Percentiles rank a stretch among this genome's conserved stretches.
phyloP scores from a whole-genome alignment of 2,329 filamentous ascomycete species.

The Cladorrhinum sp. region DNA sequence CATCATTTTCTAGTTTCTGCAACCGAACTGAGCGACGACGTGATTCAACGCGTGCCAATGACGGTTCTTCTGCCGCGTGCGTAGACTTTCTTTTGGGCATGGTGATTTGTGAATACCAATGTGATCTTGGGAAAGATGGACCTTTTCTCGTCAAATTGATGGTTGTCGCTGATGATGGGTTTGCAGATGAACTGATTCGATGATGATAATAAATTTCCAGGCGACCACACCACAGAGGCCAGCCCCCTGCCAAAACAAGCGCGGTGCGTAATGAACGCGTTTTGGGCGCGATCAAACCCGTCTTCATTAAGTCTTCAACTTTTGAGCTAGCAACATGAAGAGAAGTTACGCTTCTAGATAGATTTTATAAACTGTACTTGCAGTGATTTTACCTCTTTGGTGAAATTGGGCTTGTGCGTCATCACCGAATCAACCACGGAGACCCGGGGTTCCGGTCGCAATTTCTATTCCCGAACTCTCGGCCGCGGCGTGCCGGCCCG shows the following conservation, averaged over 20 bases:
- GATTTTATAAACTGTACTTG: too few relatives aligned
- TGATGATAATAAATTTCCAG: neutral
- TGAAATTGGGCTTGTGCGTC: too few relatives aligned
- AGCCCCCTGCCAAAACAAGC: neutral
- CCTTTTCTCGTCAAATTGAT: neutral
- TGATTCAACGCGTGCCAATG: conserved; percentile 1
- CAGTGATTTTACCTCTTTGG: too few relatives aligned
- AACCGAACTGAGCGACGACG: conserved; percentile 22
- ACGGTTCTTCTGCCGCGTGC: neutral
- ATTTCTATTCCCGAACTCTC: neutral
- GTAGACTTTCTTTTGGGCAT: conserved; percentile 27
- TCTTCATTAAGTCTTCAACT: too few relatives aligned
- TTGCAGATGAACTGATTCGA: neutral
- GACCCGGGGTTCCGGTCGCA: too few relatives aligned
- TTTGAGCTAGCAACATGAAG: neutral
- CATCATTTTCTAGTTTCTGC: neutral
- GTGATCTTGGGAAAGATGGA: neutral
- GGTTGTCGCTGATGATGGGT: neutral
- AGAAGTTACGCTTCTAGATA: neutral
- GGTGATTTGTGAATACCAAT: neutral
- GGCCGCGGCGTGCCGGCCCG: too few relatives aligned
- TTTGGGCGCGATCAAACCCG: neutral
- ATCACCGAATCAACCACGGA: too few relatives aligned
- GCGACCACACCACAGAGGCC: neutral
- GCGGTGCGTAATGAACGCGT: neutral